Conservation (phyloP, 148 eudicot species). For the Rhododendron henanense region DNA sequence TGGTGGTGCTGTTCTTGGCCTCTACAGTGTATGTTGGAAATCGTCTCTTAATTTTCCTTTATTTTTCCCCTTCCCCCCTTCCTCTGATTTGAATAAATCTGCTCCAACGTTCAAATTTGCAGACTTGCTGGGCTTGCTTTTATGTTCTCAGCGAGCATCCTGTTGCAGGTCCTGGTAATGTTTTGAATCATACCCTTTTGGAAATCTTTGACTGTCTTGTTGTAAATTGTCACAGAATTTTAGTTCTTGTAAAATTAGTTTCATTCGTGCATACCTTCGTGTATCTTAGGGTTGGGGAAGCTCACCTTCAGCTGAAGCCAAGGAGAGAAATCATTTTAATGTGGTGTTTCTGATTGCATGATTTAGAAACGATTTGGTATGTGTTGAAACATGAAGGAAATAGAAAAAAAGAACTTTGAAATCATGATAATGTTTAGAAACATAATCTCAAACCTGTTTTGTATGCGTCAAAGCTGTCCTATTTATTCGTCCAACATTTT, state of each 20-base stretch:
- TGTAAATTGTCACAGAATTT: neutral
- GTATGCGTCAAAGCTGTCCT: neutral
- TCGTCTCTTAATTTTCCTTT: neutral
- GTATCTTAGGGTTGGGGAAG: neutral
- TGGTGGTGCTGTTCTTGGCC: conserved; percentile 18
- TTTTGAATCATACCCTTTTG: neutral
- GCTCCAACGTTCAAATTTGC: conserved; percentile 22
- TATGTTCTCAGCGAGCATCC: conserved; percentile 83
- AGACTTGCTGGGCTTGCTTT: conserved; percentile 95
- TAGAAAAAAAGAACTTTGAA: neutral
- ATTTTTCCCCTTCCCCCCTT: neutral
- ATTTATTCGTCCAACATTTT: neutral
- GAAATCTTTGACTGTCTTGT: conserved; percentile 1
- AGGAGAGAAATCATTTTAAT: neutral
- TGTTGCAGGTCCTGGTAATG: conserved; percentile 72
- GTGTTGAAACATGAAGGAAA: neutral
- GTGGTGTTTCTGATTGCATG: neutral
- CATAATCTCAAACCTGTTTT: neutral
- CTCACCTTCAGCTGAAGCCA: conserved; percentile 7
- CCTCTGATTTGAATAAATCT: conserved; percentile 10
- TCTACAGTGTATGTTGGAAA: conserved; percentile 67
- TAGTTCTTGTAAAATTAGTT: neutral
- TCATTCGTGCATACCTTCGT: neutral
- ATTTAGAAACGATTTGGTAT: neutral
- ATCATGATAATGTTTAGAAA: neutral